Conservation (phyloP, 345 rosid species). For the Syzygium jambos region DNA sequence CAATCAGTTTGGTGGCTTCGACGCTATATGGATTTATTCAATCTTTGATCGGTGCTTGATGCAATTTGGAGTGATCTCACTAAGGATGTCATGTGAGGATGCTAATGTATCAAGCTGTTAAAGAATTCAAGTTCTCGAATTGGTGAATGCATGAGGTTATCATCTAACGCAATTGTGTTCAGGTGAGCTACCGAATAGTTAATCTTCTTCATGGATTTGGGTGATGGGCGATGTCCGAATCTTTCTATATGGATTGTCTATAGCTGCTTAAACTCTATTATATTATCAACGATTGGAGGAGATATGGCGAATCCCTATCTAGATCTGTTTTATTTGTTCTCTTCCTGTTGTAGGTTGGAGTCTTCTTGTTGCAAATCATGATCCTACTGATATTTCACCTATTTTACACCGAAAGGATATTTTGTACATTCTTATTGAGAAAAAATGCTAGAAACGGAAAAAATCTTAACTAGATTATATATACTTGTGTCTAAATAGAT, state of each 20-base stretch:
- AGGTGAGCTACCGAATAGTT: background rate
- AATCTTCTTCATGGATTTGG: background rate
- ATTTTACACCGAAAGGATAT: background rate
- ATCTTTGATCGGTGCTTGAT: background rate
- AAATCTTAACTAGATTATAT: background rate
- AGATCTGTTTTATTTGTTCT: background rate
- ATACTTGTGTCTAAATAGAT: too few relatives aligned
- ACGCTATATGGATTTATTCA: background rate
- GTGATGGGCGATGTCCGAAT: background rate
- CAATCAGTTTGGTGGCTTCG: background rate
- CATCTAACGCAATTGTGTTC: background rate
- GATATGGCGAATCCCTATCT: too few relatives aligned
- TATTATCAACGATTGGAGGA: background rate
- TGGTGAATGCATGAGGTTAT: background rate
- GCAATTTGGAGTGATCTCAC: background rate
- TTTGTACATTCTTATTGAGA: background rate
- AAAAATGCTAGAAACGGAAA: too few relatives aligned
- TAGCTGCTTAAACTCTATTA: background rate
- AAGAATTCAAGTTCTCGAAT: background rate
- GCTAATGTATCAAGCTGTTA: background rate
- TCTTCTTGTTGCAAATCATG: background rate
- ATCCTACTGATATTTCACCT: background rate
- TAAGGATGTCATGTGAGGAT: background rate
- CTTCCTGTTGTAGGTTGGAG: background rate
- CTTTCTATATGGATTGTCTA: background rate